A percentile compares a stretch with the other conserved stretches of the same genome.
phyloP scores from a whole-genome alignment of 2,329 filamentous ascomycete genomes.

The Hypoxylon sp. region DNA sequence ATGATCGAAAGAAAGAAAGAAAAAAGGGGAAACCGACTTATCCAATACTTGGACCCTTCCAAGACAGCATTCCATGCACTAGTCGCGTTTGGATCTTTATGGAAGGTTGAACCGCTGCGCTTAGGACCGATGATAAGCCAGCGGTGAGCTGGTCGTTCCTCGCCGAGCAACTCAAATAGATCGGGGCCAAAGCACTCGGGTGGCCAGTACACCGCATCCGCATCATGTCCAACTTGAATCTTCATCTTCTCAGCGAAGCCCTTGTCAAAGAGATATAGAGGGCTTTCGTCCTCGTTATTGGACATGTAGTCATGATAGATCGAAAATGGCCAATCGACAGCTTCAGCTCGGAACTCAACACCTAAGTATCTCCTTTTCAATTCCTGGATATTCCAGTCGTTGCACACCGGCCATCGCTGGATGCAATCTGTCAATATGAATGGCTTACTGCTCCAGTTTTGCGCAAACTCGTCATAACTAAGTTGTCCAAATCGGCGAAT shows the following conservation, averaged over 20 bases:
- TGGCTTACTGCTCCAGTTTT: constrained; percentile 82
- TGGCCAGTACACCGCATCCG: constrained; percentile 77
- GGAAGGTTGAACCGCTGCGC: constrained; percentile 92
- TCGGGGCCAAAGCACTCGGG: constrained; percentile 90
- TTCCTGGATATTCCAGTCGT: constrained; percentile 79
- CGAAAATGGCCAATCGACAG: constrained; percentile 90
- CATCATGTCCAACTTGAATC: constrained; percentile 71
- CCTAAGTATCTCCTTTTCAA: constrained; percentile 76
- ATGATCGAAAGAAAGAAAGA: no score
- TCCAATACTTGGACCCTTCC: constrained; percentile 95
- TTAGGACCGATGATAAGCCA: constrained; percentile 94
- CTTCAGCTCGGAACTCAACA: constrained; percentile 87
- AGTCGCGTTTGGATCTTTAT: constrained; percentile 83
- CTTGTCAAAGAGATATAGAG: constrained; percentile 92
- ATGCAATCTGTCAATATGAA: constrained; percentile 90
- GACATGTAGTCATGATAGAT: constrained; percentile 88
- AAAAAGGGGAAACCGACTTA: constrained; percentile 62
- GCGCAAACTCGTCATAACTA: constrained; percentile 79
- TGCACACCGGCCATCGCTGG: constrained; percentile 83
- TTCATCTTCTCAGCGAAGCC: constrained; percentile 89
- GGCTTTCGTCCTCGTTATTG: constrained; percentile 85
- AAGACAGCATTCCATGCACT: constrained; percentile 96
- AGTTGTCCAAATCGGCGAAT: constrained; percentile 80
- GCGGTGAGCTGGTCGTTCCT: constrained; percentile 85
- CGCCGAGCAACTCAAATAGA: constrained; percentile 83